phyloP scores from a whole-genome alignment of 495 filamentous ascomycete species.

The Chaetomium fimeti region DNA sequence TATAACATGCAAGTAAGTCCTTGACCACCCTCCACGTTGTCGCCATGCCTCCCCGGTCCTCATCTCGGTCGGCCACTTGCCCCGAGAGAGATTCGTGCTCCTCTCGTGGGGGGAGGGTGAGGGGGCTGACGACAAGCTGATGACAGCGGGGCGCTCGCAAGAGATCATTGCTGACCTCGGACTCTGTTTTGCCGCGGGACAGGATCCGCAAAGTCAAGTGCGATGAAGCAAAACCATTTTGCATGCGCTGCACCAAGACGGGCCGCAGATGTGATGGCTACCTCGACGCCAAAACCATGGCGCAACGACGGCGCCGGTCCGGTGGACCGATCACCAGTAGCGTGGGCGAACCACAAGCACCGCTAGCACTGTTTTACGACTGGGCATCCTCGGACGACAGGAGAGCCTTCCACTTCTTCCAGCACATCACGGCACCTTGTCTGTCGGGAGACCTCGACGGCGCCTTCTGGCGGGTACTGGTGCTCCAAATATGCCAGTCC shows the following conservation, averaged over 20 bases:
- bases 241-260: constrained; percentile 47
- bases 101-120: neutral
- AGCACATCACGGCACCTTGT: constrained; percentile 47
- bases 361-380: constrained; percentile 28
- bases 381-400: constrained; percentile 39
- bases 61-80: neutral
- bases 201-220: constrained; percentile 47
- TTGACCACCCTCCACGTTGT: neutral
- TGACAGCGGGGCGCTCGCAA: neutral
- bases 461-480: constrained; percentile 56
- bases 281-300: constrained; percentile 34
- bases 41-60: neutral
- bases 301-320: constrained; percentile 33
- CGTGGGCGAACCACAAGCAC: constrained; percentile 20
- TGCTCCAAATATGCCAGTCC: constrained; percentile 55
- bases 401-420: constrained; percentile 55
- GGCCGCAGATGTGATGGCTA: constrained; percentile 50
- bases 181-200: constrained; percentile 12
- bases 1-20: constrained; percentile 42
- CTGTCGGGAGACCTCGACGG: constrained; percentile 52
- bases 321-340: constrained; percentile 11
- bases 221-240: constrained; percentile 45
- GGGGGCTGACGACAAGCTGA: neutral
- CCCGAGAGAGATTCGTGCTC: neutral
- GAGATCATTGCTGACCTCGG: constrained; percentile 17